Base-by-base conservation (phyloP, 208 protist genomes). In the Leishmania tropica region DNA sequence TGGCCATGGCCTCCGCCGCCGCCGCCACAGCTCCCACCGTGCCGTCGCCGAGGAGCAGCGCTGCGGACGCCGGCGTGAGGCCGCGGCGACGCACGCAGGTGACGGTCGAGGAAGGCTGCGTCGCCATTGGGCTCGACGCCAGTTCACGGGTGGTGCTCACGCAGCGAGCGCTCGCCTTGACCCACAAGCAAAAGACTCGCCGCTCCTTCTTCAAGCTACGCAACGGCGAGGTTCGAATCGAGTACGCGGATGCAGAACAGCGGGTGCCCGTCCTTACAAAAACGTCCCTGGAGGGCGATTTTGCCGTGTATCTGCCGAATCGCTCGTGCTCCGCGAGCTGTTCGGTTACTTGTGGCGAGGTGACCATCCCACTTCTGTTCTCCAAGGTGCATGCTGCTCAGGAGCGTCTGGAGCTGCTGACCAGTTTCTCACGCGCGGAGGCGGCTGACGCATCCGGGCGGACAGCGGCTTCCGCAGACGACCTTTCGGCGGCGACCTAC, bases 281-380 rank as follows among this genome's bases (percentile, higher is more conserved):
- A 77, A 80, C 80, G 17, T 76, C 77, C 45, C 13, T 76, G 28
- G 83, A 87, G 40, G 79, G 75, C 28, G 83, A 87, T 60, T 40
- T 85, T 62, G 53, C 82, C 3, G 35, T 81, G 58, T 64, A 81
- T 78, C 72, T 81, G 60, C 82, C 77, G 51, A 77, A 78, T 11
- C 82, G 73, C 68, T 68, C 82, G 37, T 85, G 82, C 78, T 81
- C 58, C 11, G 82, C 81, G 51, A 83, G 75, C 45, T 86, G 80
- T 70, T 83, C 81, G 15, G 72, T 89, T 28, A 83, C 60, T 28
- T 84, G 81, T 28, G 84, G 84, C 28, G 87, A 89, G 65, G 58
- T 89, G 7, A 68, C 47, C 56, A 67, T 89, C 7, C 87, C 87
- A 40, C 64, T 89, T 11, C 17, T 82, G 17, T 6, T 64, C 31